phyloP scores from a whole-genome alignment of 768 basidiomycete genomes.

The Austroboletus festivus region DNA sequence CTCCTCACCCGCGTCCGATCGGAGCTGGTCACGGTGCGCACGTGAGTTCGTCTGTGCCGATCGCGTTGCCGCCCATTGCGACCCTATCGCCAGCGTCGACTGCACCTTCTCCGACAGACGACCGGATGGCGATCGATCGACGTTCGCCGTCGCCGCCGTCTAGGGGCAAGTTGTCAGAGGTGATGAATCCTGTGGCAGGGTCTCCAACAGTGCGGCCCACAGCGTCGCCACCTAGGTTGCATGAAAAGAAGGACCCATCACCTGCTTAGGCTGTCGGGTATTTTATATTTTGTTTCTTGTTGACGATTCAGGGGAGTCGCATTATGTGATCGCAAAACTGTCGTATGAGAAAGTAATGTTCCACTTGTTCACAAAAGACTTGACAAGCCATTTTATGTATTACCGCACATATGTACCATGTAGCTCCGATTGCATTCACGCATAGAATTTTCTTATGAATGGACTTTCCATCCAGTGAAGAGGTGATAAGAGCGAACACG shows the following conservation, averaged over 20 bases:
- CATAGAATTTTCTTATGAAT: slow-evolving; percentile 5
- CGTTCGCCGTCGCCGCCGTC: slow-evolving; percentile 49
- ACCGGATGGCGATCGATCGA: slow-evolving; percentile 35
- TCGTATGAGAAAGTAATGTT: neutral
- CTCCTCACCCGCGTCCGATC: slow-evolving; percentile 73
- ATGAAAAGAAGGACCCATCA: slow-evolving; percentile 32
- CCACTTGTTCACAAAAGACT: neutral
- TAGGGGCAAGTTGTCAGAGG: slow-evolving; percentile 51
- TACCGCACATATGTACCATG: slow-evolving; percentile 27
- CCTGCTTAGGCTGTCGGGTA: slow-evolving; percentile 15
- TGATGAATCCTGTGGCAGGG: slow-evolving; percentile 46
- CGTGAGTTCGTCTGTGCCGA: slow-evolving; percentile 33
- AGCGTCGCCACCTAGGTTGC: slow-evolving; percentile 50
- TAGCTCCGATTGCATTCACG: slow-evolving; percentile 15
- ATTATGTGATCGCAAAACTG: neutral
- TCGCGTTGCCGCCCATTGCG: slow-evolving; percentile 68
- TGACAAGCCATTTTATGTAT: slow-evolving; percentile 20
- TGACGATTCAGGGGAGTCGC: slow-evolving; percentile 1
- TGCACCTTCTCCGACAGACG: slow-evolving; percentile 49
- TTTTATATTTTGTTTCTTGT: slow-evolving; percentile 14
- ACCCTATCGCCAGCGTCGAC: slow-evolving; percentile 63
- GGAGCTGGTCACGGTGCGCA: slow-evolving; percentile 50
- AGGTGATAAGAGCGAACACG: neutral
- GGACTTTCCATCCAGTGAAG: too few species aligned
- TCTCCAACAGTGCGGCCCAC: slow-evolving; percentile 52